Evolutionary conservation across 192 early-diverging fungal species (phyloP).

Genomic region (Dissophora ornata): DNA sequence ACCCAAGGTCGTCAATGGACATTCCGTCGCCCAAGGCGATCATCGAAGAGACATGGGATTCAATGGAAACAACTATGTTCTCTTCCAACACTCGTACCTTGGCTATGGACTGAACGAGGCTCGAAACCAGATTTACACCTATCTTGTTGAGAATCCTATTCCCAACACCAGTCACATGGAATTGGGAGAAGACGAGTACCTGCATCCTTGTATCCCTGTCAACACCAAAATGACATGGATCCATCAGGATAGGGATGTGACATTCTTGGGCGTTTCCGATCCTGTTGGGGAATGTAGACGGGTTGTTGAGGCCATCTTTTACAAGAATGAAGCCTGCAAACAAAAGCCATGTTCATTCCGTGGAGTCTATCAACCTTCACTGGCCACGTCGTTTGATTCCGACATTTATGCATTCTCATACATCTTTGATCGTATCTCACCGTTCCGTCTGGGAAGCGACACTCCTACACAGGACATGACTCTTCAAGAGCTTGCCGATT

Average conservation of each 20-base stretch:
- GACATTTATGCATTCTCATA: slow-evolving; percentile 96
- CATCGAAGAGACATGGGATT: slow-evolving; percentile 80
- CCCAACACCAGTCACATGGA: slow-evolving; percentile 8
- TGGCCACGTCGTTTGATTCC: slow-evolving; percentile 73
- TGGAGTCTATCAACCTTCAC: slow-evolving; percentile 90
- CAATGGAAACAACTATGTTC: slow-evolving; percentile 75
- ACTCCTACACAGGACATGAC: slow-evolving; percentile 75
- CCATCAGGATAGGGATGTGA: slow-evolving; percentile 34
- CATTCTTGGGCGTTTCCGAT: slow-evolving; percentile 68
- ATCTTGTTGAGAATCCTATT: slow-evolving; percentile 50
- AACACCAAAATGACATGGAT: slow-evolving; percentile 10
- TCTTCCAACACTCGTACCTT: slow-evolving; percentile 97
- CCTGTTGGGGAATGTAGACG: slow-evolving; percentile 62
- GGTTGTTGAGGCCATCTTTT: slow-evolving; percentile 74
- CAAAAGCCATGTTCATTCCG: slow-evolving; percentile 86
- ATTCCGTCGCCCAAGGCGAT: slow-evolving; percentile 68
- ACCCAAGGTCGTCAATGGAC: slow-evolving; percentile 62
- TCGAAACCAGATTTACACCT: slow-evolving; percentile 75
- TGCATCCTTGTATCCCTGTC: slow-evolving; percentile 63
- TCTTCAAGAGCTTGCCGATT: slow-evolving; percentile 71
- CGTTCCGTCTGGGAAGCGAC: slow-evolving; percentile 62
- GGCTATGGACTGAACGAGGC: slow-evolving; percentile 93
- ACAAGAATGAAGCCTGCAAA: slow-evolving; percentile 75
- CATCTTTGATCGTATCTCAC: slow-evolving; percentile 91
- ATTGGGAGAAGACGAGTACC: slow-evolving; percentile 55